These are phyloP conservation scores for Dryadomyces quercus-mongolicae DNA, from an alignment of 2,329 filamentous ascomycete species.

Conservation along the genomic window DNA sequence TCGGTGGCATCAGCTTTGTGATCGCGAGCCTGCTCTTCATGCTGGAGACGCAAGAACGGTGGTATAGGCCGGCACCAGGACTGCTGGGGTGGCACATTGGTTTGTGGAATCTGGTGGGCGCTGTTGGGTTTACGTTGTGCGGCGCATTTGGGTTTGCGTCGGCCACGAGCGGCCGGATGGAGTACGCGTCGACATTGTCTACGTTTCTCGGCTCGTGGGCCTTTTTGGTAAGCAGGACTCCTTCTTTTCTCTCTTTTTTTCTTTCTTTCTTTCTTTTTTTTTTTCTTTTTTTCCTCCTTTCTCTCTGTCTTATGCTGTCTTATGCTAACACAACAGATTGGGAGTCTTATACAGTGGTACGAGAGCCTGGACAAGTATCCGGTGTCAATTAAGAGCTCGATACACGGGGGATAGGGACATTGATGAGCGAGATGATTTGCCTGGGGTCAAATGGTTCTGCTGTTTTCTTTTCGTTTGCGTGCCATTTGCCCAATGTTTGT, in stretches of 20 bases:
- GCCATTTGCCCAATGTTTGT: not conserved
- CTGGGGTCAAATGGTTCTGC: no score
- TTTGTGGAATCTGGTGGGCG: constrained; percentile 52
- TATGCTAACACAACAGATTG: constrained; percentile 11
- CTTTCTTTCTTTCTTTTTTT: not conserved
- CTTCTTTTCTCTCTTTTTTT: not conserved
- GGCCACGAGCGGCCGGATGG: constrained; percentile 23
- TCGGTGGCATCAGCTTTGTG: constrained; percentile 52
- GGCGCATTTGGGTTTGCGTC: constrained; percentile 41
- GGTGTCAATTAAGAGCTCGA: constrained; percentile 10
- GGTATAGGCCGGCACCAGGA: constrained; percentile 44
- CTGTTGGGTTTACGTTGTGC: constrained; percentile 49
- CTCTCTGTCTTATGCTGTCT: not conserved
- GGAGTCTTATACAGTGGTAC: constrained; percentile 21
- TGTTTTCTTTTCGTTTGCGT: not conserved
- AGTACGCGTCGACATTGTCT: constrained; percentile 35
- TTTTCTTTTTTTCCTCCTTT: not conserved
- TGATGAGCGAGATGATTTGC: not conserved
- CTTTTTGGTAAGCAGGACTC: constrained; percentile 23
- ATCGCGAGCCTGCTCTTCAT: constrained; percentile 47
- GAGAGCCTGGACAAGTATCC: constrained; percentile 22
- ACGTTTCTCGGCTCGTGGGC: constrained; percentile 38
- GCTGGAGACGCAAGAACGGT: constrained; percentile 51
- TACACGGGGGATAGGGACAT: not conserved
- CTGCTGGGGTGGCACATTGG: constrained; percentile 57